Evolutionary conservation across 768 basidiomycete species (phyloP).

Genomic region (Cystobasidium ongulense): DNA sequence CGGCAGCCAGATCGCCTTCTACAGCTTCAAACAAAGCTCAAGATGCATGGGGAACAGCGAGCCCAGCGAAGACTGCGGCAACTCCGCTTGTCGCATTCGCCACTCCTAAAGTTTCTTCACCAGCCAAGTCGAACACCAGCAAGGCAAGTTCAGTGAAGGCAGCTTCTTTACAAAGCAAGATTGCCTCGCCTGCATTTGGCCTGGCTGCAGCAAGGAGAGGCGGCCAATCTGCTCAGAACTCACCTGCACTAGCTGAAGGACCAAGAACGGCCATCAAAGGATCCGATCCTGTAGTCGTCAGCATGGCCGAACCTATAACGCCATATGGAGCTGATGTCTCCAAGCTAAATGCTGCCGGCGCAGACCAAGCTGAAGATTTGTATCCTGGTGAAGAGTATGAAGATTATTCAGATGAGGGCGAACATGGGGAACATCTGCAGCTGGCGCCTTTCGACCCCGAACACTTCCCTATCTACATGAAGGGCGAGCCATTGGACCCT

Average conservation of each 20-base stretch:
- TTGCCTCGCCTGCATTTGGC: neutral
- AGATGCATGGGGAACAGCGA: neutral
- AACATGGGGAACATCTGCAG: slow-evolving; percentile 7
- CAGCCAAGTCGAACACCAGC: neutral
- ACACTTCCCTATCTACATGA: slow-evolving; percentile 11
- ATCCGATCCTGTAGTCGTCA: slow-evolving; percentile 25
- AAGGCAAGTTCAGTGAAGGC: neutral
- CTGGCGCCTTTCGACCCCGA: slow-evolving; percentile 11
- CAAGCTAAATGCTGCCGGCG: neutral
- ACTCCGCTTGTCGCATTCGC: neutral
- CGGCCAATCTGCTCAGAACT: neutral
- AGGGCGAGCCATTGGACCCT: neutral
- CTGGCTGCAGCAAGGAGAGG: neutral
- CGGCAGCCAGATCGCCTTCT: neutral
- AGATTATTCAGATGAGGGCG: neutral
- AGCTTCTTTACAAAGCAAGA: neutral
- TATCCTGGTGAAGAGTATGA: neutral
- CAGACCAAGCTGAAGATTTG: neutral
- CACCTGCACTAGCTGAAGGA: neutral
- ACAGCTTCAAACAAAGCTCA: neutral
- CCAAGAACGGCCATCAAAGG: slow-evolving; percentile 6
- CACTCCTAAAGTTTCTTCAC: neutral
- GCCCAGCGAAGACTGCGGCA: neutral
- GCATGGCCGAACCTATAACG: slow-evolving; percentile 8
- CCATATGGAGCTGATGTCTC: neutral